A percentile compares a stretch with the other conserved stretches of the same genome.
These are phyloP conservation scores for Paspalum vaginatum DNA, from an alignment of 176 grass and related monocot genomes.

Conservation along the genomic window DNA sequence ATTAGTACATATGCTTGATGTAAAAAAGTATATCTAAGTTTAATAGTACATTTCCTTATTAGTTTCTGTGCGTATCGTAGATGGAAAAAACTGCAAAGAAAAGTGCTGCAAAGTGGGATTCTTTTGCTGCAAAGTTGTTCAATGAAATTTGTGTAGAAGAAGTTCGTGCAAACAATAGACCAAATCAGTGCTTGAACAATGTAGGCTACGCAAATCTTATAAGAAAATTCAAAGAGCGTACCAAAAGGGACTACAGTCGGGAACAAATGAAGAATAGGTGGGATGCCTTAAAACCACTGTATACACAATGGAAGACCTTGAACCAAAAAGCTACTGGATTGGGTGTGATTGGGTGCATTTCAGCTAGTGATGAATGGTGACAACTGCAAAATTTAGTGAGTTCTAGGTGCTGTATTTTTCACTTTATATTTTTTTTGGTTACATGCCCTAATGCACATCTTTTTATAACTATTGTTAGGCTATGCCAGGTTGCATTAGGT, in stretches of 20 bases:
- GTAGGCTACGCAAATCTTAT: not conserved
- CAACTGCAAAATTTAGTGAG: not conserved
- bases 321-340: not conserved
- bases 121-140: not conserved
- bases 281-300: not conserved
- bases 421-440: too few relatives aligned
- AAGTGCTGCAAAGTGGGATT: not conserved
- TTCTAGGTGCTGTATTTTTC: not conserved
- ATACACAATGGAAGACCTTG: not conserved
- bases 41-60: too few relatives aligned
- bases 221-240: not conserved
- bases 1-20: too few relatives aligned
- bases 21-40: too few relatives aligned
- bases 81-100: not conserved
- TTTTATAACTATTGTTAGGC: not conserved
- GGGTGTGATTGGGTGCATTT: not conserved
- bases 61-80: too few relatives aligned
- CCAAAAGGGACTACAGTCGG: not conserved
- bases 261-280: not conserved
- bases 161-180: not conserved
- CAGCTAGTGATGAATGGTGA: not conserved
- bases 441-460: too few relatives aligned
- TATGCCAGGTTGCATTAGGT: not conserved
- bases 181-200: not conserved
- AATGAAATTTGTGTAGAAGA: not conserved